Evolutionary conservation across 192 early-diverging fungal genomes (phyloP).

Genomic region (Podochytrium sp.): DNA sequence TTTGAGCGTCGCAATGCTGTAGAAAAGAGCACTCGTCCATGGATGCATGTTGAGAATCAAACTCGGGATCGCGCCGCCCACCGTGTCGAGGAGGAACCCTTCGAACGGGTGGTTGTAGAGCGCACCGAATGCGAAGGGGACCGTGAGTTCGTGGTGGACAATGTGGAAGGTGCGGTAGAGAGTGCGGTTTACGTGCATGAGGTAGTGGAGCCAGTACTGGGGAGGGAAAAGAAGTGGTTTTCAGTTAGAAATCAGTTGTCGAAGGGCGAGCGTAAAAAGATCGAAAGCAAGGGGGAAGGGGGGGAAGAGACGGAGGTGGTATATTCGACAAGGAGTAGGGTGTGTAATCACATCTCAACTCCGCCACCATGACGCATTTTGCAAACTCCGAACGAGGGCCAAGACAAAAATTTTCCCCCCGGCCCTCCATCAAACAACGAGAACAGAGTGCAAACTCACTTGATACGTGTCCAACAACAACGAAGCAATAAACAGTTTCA

Average conservation of each 20-base stretch:
- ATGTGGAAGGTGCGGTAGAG: constrained; percentile 79
- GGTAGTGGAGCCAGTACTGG: constrained; percentile 77
- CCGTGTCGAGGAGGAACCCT: constrained; percentile 74
- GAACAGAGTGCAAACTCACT: constrained; percentile 22
- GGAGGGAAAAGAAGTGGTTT: no score
- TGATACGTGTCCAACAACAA: constrained; percentile 54
- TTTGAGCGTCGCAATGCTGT: constrained; percentile 75
- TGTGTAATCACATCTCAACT: no score
- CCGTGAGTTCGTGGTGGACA: constrained; percentile 76
- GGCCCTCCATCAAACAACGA: no score
- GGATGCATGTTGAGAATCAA: constrained; percentile 71
- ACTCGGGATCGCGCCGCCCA: constrained; percentile 68
- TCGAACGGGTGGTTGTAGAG: constrained; percentile 84
- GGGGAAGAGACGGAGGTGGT: no score
- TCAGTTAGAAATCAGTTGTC: no score
- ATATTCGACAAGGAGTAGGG: no score
- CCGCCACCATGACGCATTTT: no score
- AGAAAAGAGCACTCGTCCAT: constrained; percentile 68
- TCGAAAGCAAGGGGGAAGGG: neutral
- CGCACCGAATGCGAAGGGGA: constrained; percentile 79
- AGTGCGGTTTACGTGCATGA: constrained; percentile 69
- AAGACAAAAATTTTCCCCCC: no score
- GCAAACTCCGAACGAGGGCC: no score
- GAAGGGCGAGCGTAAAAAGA: constrained; percentile 62
- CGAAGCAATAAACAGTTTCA: constrained; percentile 42